phyloP scores from a whole-genome alignment of 805 yeast species.

The Brettanomyces naardenensis region DNA sequence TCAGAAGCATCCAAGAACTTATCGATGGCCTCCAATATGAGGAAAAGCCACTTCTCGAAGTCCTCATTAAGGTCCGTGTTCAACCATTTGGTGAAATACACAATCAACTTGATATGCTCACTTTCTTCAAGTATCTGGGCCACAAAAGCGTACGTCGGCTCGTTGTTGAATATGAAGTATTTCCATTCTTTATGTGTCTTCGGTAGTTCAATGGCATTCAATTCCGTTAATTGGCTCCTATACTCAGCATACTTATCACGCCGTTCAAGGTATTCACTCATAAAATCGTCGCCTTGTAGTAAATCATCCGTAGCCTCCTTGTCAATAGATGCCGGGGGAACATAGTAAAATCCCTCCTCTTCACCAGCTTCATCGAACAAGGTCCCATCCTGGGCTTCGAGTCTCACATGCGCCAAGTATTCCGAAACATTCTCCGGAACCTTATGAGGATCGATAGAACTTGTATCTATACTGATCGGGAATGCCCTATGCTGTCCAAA shows the following conservation, averaged over 20 bases:
- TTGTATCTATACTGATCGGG: conserved; percentile 20
- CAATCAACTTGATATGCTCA: conserved; percentile 28
- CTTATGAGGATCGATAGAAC: conserved; percentile 9
- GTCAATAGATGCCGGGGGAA: conserved; percentile 1
- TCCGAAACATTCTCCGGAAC: conserved; percentile 21
- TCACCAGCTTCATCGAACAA: conserved; percentile 4
- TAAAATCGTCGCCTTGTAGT: conserved; percentile 5
- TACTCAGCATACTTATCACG: conserved; percentile 14
- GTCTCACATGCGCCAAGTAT: conserved; percentile 27
- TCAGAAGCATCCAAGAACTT: conserved; percentile 30
- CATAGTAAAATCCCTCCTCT: conserved; percentile 6
- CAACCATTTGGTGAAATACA: conserved; percentile 37
- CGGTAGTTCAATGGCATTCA: conserved; percentile 29
- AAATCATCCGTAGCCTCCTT: background rate
- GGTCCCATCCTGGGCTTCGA: conserved; percentile 15
- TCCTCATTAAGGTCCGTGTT: conserved; percentile 22
- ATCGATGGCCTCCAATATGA: conserved; percentile 31
- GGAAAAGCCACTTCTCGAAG: conserved; percentile 33
- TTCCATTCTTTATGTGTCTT: conserved; percentile 35
- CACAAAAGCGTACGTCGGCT: conserved; percentile 25
- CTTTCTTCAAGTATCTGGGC: conserved; percentile 28
- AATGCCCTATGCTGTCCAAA: conserved; percentile 31
- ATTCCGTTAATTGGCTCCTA: conserved; percentile 14
- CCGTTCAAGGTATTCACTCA: conserved; percentile 10
- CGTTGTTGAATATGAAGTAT: conserved; percentile 25